Percentiles rank a stretch among this genome's conserved stretches.
Evolutionary conservation across 176 grass and related monocot species (phyloP).

Genomic region (Juncus effusus): DNA sequence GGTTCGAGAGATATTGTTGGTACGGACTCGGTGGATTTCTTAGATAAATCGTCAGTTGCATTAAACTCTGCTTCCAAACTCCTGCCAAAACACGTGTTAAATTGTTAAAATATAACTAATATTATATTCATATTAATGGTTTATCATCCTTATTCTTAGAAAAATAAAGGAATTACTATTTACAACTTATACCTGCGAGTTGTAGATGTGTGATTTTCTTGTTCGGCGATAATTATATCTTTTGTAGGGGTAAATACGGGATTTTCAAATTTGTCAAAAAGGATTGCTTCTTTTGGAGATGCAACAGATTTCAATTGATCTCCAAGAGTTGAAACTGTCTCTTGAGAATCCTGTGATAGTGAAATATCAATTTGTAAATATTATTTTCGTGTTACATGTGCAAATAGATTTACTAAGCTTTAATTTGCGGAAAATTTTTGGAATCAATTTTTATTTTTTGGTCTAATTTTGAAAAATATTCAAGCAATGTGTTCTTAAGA

Average conservation of each 20-base stretch:
- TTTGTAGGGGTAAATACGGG: slow-evolving; percentile 16
- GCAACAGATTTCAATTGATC: slow-evolving; percentile 84
- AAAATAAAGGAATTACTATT: slow-evolving; percentile 2
- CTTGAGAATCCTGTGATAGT: slow-evolving; percentile 44
- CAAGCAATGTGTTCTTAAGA: neutral
- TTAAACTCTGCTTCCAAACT: slow-evolving; percentile 17
- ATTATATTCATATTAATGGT: neutral
- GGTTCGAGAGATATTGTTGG: neutral
- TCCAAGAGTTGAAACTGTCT: slow-evolving; percentile 71
- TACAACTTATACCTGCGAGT: slow-evolving; percentile 32
- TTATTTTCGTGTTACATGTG: neutral
- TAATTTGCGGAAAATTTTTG: neutral
- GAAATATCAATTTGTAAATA: neutral
- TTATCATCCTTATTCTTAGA: neutral
- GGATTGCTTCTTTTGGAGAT: slow-evolving; percentile 47
- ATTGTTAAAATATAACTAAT: neutral
- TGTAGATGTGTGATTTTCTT: slow-evolving; percentile 45
- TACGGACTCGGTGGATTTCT: slow-evolving; percentile 6
- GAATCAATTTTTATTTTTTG: neutral
- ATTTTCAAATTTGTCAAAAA: slow-evolving; percentile 47
- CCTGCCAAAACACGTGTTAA: slow-evolving; percentile 14
- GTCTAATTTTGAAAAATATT: too few relatives aligned
- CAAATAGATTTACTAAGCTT: neutral
- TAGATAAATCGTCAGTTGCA: slow-evolving; percentile 7
- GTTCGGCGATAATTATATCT: slow-evolving; percentile 27